Evolutionary conservation across 306 rosid genomes (phyloP).

Genomic region (Hippophae gyantsensis): DNA sequence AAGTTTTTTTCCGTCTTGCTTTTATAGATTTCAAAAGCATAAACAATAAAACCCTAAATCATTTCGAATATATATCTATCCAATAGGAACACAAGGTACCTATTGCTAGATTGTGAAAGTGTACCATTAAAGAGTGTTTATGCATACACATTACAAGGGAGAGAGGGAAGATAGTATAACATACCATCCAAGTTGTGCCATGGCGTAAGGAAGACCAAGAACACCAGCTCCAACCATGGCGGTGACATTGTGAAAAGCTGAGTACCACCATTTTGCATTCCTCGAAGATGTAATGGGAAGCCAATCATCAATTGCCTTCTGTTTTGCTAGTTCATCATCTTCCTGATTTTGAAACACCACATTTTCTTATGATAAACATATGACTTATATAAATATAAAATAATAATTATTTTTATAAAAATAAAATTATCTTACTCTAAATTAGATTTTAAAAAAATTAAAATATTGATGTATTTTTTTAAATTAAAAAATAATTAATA

Average conservation of each 20-base stretch:
- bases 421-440: no score
- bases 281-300: constrained; percentile 53
- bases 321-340: constrained; percentile 20
- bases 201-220: constrained; percentile 51
- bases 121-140: not conserved
- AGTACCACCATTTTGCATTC: constrained; percentile 65
- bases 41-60: no score
- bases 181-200: constrained; percentile 52
- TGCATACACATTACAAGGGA: not conserved
- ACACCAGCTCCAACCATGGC: constrained; percentile 77
- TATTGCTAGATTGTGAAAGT: no score
- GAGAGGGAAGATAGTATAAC: not conserved
- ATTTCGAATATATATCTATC: no score
- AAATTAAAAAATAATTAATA: no score
- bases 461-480: no score
- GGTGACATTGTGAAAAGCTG: constrained; percentile 58
- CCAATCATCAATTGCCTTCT: constrained; percentile 47
- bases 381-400: no score
- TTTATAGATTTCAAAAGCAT: no score
- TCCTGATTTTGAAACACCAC: not conserved
- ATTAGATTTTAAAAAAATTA: no score
- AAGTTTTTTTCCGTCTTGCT: no score
- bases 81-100: no score
- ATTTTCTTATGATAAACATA: not conserved
- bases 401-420: no score